Base-by-base conservation (phyloP, 495 filamentous ascomycete species). In the Xylaria nigripes region DNA sequence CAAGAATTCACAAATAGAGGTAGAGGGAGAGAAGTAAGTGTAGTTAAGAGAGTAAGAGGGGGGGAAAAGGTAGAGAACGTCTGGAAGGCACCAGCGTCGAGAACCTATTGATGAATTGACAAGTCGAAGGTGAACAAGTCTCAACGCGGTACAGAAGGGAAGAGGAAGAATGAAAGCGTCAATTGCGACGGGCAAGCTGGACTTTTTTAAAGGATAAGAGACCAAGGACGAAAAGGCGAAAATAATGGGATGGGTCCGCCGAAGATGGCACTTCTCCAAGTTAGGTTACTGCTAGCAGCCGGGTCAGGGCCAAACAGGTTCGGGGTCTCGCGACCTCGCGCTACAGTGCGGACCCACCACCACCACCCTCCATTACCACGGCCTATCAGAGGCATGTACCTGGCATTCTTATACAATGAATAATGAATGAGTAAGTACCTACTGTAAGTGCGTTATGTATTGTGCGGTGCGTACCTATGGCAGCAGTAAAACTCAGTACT, bases 251-350 rank as follows among this genome's bases (percentile, higher is more conserved):
- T 57, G 51, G 60, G 49, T 59, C 54, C 55, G 51, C 60, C 63
- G 71, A 61, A 66, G 62, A 65, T n/a, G 68, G 68, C 71, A 70
- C 68, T 73, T 64, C 70, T 65, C 63, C 58, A 48, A 55, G 48
- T 49, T 41, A 46, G 53, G 53, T 36, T 38, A 46, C 53, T 43
- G 30, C 38, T 50, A 19, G 23, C 16, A 22, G 22, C 51, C 22
- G 51, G 50, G 19, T 27, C 19, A 7, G 50, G 24, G 30, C 43
- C 19, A 36, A 38, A 18, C 18, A n/a, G 19, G 52, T 46, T 55
- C 53, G 53, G 52, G 41, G 51, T 55, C 53, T 55, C 53, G 53
- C 53, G 53, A 55, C 53, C 22, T 55, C 53, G 53, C 38, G 46
- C 53, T 55, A 55, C 53, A 55, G 53, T 55, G 53, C 53, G 53